These are phyloP conservation scores for Xerocomellus chrysenteron DNA, from an alignment of 768 basidiomycete genomes.

Conservation along the genomic window DNA sequence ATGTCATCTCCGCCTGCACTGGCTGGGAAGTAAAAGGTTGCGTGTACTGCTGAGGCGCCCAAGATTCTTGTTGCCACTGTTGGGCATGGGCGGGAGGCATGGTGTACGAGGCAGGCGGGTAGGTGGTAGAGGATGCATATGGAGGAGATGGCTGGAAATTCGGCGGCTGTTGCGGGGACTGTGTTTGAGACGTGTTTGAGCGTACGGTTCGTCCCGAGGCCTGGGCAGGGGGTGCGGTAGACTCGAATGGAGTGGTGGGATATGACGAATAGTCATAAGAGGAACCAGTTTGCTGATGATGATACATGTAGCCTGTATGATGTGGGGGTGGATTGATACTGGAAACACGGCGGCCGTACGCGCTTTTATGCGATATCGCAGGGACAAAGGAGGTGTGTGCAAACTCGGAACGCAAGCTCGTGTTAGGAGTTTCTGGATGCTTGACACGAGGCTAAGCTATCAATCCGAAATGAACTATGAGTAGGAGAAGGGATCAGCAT, in stretches of 20 bases:
- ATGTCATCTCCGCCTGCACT: slow-evolving; percentile 36
- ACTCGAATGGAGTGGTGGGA: slow-evolving; percentile 29
- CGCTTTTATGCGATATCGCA: slow-evolving; percentile 35
- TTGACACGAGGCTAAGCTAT: slow-evolving; percentile 36
- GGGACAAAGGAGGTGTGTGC: slow-evolving; percentile 23
- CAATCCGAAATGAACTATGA: slow-evolving; percentile 37
- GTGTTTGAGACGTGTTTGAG: slow-evolving; percentile 33
- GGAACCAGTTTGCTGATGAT: slow-evolving; percentile 42
- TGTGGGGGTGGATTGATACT: slow-evolving; percentile 40
- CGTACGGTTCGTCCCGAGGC: slow-evolving; percentile 30
- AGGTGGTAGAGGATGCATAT: slow-evolving; percentile 30
- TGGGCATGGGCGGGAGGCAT: slow-evolving; percentile 31
- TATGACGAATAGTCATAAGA: slow-evolving; percentile 54
- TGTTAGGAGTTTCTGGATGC: slow-evolving; percentile 30
- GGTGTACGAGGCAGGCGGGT: slow-evolving; percentile 31
- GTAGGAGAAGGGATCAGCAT: slow-evolving; percentile 37
- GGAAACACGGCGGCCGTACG: slow-evolving; percentile 19
- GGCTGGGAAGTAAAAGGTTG: slow-evolving; percentile 35
- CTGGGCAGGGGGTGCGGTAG: slow-evolving; percentile 27
- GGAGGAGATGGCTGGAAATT: slow-evolving; percentile 27
- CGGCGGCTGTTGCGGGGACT: slow-evolving; percentile 30
- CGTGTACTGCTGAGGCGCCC: slow-evolving; percentile 36
- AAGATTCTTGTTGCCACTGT: slow-evolving; percentile 43
- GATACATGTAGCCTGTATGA: slow-evolving; percentile 57
- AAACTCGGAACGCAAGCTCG: slow-evolving; percentile 31